Evolutionary conservation across 495 filamentous ascomycete genomes (phyloP).

Genomic region (Penicilliopsis zonata): DNA sequence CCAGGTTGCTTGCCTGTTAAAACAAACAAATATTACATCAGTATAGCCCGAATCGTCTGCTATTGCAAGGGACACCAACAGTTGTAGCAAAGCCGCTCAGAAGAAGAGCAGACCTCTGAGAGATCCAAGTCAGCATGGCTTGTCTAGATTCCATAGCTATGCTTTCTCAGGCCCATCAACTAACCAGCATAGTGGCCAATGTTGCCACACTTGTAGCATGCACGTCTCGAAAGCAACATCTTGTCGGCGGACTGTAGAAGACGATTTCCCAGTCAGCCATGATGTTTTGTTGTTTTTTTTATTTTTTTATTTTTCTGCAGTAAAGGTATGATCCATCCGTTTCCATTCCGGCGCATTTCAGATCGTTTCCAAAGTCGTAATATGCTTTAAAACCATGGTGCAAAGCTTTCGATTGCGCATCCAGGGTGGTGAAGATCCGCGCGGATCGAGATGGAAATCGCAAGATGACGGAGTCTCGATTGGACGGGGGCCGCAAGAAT

Average conservation of each 20-base stretch:
- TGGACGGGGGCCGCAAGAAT: constrained; percentile 6
- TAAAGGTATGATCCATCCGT: neutral
- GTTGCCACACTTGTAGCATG: constrained; percentile 99
- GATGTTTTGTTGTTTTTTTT: no score
- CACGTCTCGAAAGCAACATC: constrained; percentile 92
- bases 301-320: no score
- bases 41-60: constrained; percentile 1
- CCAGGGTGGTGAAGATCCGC: no score
- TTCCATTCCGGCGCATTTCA: no score
- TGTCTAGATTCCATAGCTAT: constrained; percentile 3
- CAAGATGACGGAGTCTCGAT: constrained; percentile 6
- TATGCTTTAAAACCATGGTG: no score
- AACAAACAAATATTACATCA: constrained; percentile 13
- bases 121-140: constrained; percentile 10
- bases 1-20: constrained; percentile 69
- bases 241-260: constrained; percentile 33
- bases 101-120: constrained; percentile 89
- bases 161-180: constrained; percentile 12
- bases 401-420: no score
- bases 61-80: constrained; percentile 43
- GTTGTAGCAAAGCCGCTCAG: constrained; percentile 98
- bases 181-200: constrained; percentile 92
- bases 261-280: neutral
- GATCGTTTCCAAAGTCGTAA: no score
- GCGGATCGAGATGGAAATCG: neutral